These are phyloP conservation scores for Candida sonorensis DNA, from an alignment of 805 yeast genomes.

Conservation along the genomic window DNA sequence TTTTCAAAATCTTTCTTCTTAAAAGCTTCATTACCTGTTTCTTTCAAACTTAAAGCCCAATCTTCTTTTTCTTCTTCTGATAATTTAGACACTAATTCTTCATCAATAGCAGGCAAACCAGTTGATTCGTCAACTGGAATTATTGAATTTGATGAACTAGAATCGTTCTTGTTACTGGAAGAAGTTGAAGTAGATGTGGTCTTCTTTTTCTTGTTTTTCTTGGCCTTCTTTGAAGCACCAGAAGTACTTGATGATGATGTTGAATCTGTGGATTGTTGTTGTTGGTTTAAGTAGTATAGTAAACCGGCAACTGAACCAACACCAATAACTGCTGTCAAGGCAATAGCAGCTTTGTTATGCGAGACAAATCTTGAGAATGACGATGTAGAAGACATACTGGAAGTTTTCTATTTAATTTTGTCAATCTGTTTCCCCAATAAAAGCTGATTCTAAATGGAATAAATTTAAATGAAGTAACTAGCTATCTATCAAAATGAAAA, in stretches of 20 bases:
- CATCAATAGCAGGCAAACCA: constrained; percentile 54
- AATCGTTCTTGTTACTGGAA: too few species aligned
- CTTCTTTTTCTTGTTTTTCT: constrained; percentile 37
- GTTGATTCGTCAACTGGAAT: constrained; percentile 39
- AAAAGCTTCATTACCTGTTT: constrained; percentile 80
- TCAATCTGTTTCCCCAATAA: too few species aligned
- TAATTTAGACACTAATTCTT: constrained; percentile 38
- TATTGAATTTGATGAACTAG: constrained; percentile 11
- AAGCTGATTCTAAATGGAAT: too few species aligned
- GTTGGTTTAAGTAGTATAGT: constrained; percentile 33
- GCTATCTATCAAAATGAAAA: too few species aligned
- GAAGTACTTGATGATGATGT: constrained; percentile 5
- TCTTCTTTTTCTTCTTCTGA: constrained; percentile 47
- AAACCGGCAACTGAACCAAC: constrained; percentile 43
- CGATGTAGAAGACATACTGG: neutral
- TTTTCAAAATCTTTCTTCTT: constrained; percentile 58
- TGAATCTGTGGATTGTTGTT: constrained; percentile 8
- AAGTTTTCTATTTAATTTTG: neutral
- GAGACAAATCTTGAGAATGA: constrained; percentile 33
- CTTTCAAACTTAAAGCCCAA: constrained; percentile 74
- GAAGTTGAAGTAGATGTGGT: constrained; percentile 26
- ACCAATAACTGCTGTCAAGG: constrained; percentile 44
- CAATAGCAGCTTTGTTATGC: constrained; percentile 43
- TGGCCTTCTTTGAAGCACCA: constrained; percentile 28
- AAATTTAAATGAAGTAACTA: too few species aligned